Percentiles rank a stretch among this genome's conserved stretches.
Conservation (phyloP, 371 early-diverging fungal genomes). For the Syncephalastrum sp. region DNA sequence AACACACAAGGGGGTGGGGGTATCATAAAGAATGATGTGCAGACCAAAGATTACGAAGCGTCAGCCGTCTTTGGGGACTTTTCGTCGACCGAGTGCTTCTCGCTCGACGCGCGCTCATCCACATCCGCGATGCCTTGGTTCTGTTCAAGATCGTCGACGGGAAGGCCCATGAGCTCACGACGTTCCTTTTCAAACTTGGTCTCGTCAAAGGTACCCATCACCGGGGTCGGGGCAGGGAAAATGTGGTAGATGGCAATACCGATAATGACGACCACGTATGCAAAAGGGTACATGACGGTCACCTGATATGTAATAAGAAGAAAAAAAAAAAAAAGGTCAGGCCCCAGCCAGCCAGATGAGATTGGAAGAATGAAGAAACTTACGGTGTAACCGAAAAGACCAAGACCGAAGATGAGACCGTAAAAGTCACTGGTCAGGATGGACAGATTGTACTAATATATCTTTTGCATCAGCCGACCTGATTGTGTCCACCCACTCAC, state of each 20-base stretch:
- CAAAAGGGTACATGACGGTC: constrained; percentile 57
- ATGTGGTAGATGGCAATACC: constrained; percentile 66
- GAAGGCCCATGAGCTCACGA: constrained; percentile 13
- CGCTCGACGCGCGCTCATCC: neutral
- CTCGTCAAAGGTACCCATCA: constrained; percentile 22
- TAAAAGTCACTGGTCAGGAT: constrained; percentile 77
- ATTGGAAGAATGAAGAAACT: constrained; percentile 3
- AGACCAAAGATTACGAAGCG: neutral
- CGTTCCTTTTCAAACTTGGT: constrained; percentile 12
- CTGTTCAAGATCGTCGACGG: constrained; percentile 16
- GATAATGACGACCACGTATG: constrained; percentile 56
- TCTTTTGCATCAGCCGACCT: too few species aligned
- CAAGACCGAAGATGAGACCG: constrained; percentile 64
- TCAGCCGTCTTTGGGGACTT: neutral
- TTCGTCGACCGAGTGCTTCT: neutral
- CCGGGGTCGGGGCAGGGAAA: constrained; percentile 41
- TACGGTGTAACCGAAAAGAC: constrained; percentile 57
- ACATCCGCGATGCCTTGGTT: constrained; percentile 3
- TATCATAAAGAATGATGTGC: constrained; percentile 7
- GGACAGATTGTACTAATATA: constrained; percentile 60
- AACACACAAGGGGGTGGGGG: constrained; percentile 2
- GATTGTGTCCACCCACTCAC: too few species aligned
- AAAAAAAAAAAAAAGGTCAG: neutral
- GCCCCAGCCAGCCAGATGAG: neutral
- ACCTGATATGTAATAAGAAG: constrained; percentile 20